A percentile compares a stretch with the other conserved stretches of the same genome.
Evolutionary conservation across 2,329 filamentous ascomycete species (phyloP).

Genomic region (Pseudofabraea citricarpa): DNA sequence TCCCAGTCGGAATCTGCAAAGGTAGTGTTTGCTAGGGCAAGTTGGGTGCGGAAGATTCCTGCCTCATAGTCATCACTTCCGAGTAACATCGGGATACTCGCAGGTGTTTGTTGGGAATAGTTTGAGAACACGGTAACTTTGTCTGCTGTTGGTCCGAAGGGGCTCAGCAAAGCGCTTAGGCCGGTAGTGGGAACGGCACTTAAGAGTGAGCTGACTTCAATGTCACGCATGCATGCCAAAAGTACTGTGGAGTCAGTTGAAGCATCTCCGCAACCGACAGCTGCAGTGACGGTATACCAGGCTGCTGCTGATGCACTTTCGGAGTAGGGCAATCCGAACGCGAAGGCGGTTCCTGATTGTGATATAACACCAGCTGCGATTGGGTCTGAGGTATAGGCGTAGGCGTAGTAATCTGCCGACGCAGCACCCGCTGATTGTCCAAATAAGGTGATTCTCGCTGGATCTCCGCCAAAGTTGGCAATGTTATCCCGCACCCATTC

Average conservation of each 20-base stretch:
- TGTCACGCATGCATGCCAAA: conserved; percentile 10
- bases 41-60: conserved; percentile 9
- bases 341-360: conserved; percentile 37
- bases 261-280: conserved; percentile 15
- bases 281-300: conserved; percentile 9
- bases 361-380: conserved; percentile 21
- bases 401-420: conserved; percentile 18
- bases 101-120: conserved; percentile 5
- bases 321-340: conserved; percentile 32
- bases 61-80: conserved; percentile 22
- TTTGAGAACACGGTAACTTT: conserved; percentile 10
- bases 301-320: conserved; percentile 8
- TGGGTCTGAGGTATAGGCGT: conserved; percentile 17
- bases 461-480: conserved; percentile 51
- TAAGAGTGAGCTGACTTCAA: conserved; percentile 6
- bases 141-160: conserved; percentile 13
- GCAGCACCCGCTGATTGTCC: conserved; percentile 21
- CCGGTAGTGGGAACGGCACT: conserved; percentile 9
- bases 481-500: conserved; percentile 56
- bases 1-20: conserved; percentile 12
- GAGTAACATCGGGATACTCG: conserved; percentile 10
- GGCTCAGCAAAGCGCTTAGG: conserved; percentile 4
- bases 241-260: conserved; percentile 7
- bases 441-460: conserved; percentile 23
- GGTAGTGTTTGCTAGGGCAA: conserved; percentile 1